Percentiles rank a stretch among this genome's conserved stretches.
Evolutionary conservation across 495 filamentous ascomycete genomes (phyloP).

Genomic region (Chaetomium tenue): DNA sequence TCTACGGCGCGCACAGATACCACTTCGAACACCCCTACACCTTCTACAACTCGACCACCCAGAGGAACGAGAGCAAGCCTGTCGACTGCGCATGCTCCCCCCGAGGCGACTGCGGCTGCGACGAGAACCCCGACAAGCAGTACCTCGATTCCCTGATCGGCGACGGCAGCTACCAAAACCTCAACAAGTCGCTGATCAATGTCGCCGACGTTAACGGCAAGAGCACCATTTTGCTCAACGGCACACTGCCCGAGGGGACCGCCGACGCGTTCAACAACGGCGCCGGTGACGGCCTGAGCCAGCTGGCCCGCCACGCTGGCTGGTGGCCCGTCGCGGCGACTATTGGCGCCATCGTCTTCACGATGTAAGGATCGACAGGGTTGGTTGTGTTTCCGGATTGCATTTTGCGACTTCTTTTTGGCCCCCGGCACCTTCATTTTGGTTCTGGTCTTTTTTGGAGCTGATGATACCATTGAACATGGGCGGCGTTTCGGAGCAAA

Average conservation of each 20-base stretch:
- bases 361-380: constrained; percentile 28
- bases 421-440: neutral
- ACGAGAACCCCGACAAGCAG: constrained; percentile 55
- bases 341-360: constrained; percentile 54
- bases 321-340: constrained; percentile 60
- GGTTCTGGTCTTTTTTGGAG: neutral
- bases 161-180: constrained; percentile 56
- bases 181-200: constrained; percentile 62
- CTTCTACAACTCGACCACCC: constrained; percentile 57
- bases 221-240: constrained; percentile 74
- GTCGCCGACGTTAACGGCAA: constrained; percentile 73
- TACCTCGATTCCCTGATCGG: constrained; percentile 60
- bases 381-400: constrained; percentile 4
- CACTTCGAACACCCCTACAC: constrained; percentile 58
- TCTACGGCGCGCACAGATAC: constrained; percentile 69
- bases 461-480: constrained; percentile 10
- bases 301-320: constrained; percentile 50
- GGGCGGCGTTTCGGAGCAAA: constrained; percentile 17
- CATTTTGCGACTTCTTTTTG: neutral
- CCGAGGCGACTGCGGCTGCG: constrained; percentile 75
- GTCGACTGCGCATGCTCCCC: constrained; percentile 73
- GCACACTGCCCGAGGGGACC: constrained; percentile 82
- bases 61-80: constrained; percentile 65
- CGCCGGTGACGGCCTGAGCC: constrained; percentile 37
- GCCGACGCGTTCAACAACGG: constrained; percentile 55